phyloP scores from a whole-genome alignment of 2,329 filamentous ascomycete species.

The Hypomyces rosellus region DNA sequence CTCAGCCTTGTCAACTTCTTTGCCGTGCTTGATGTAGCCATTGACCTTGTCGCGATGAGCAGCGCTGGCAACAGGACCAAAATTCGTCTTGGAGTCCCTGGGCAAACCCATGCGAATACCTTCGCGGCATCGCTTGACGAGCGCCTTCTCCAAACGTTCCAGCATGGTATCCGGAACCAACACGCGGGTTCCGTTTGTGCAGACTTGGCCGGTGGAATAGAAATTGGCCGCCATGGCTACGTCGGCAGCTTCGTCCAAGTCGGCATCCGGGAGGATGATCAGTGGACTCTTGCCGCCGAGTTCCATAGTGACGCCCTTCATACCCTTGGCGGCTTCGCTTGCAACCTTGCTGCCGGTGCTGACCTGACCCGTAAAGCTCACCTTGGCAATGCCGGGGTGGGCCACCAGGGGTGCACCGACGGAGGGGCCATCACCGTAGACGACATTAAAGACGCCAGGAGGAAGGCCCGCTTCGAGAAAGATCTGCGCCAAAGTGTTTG shows the following conservation, averaged over 20 bases:
- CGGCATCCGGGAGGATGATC: slow-evolving; percentile 72
- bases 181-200: slow-evolving; percentile 85
- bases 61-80: slow-evolving; percentile 73
- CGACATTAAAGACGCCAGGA: slow-evolving; percentile 78
- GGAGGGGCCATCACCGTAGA: slow-evolving; percentile 67
- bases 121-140: slow-evolving; percentile 47
- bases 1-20: slow-evolving; percentile 64
- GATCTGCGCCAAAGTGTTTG: slow-evolving; percentile 65
- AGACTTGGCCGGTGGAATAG: slow-evolving; percentile 85
- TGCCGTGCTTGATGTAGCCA: slow-evolving; percentile 70
- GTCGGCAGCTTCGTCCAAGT: slow-evolving; percentile 74
- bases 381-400: slow-evolving; percentile 71
- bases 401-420: slow-evolving; percentile 69
- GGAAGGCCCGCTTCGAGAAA: slow-evolving; percentile 75
- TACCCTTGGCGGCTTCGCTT: slow-evolving; percentile 63
- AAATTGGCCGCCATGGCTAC: slow-evolving; percentile 93
- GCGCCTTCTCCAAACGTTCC: slow-evolving; percentile 57
- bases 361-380: slow-evolving; percentile 86
- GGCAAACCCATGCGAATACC: slow-evolving; percentile 74
- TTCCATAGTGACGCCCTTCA: slow-evolving; percentile 93
- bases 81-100: slow-evolving; percentile 68
- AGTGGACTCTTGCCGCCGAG: slow-evolving; percentile 81
- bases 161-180: slow-evolving; percentile 68
- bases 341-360: slow-evolving; percentile 79
- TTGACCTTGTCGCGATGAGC: slow-evolving; percentile 70